Conservation (phyloP, 1,284 basidiomycete genomes). For the Salmacisia buchloeana region DNA sequence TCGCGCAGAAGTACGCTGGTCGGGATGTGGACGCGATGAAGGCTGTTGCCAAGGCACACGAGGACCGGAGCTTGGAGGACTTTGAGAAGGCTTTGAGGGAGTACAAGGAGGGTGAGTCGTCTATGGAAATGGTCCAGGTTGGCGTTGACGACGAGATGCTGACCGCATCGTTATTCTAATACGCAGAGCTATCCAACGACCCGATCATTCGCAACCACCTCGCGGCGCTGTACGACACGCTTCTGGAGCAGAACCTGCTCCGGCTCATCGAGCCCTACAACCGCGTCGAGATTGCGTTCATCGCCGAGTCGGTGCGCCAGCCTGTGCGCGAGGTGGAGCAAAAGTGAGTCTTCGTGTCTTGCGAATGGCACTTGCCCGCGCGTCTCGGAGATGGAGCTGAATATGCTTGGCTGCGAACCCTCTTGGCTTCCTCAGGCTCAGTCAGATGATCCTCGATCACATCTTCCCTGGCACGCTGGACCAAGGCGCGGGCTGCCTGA, state of each 20-base stretch:
- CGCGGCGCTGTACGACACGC: conserved; percentile 83
- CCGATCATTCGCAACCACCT: conserved; percentile 90
- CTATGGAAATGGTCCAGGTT: background rate
- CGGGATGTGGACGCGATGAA: conserved; percentile 89
- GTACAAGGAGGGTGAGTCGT: conserved; percentile 71
- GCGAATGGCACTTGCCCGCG: background rate
- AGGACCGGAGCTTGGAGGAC: conserved; percentile 77
- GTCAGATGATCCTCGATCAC: conserved; percentile 97
- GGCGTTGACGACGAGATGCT: background rate
- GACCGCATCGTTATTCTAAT: background rate
- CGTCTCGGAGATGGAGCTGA: background rate
- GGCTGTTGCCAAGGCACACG: conserved; percentile 85
- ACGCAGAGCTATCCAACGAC: conserved; percentile 81
- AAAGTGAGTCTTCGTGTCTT: conserved; percentile 62
- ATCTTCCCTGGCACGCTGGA: conserved; percentile 89
- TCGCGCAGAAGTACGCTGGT: conserved; percentile 74
- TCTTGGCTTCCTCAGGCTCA: conserved; percentile 60
- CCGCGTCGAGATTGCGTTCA: conserved; percentile 80
- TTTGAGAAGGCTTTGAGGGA: conserved; percentile 83
- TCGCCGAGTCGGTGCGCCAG: conserved; percentile 83
- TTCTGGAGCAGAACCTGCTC: conserved; percentile 89
- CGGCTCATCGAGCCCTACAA: conserved; percentile 93
- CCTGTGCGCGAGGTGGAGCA: conserved; percentile 85
- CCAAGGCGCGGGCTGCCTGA: conserved; percentile 83
- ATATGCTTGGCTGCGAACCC: background rate